phyloP scores from a whole-genome alignment of 768 basidiomycete species.

The Chlorophyllum brunneum region DNA sequence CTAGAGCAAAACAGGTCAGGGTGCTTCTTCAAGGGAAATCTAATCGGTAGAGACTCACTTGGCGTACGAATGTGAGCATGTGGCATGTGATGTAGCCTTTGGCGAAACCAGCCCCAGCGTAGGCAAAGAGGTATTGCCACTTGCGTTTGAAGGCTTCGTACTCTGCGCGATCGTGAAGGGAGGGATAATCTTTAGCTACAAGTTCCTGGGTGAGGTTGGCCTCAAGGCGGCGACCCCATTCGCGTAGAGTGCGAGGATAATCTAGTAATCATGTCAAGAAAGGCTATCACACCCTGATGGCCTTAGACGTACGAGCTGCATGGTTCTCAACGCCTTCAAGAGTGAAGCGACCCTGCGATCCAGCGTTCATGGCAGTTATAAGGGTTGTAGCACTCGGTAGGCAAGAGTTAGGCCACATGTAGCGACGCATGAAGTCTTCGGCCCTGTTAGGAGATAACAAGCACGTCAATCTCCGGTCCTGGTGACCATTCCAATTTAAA shows the following conservation, averaged over 20 bases:
- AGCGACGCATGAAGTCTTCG: slow-evolving; percentile 82
- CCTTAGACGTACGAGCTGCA: slow-evolving; percentile 55
- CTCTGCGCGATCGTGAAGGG: slow-evolving; percentile 48
- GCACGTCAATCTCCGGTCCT: slow-evolving; percentile 3
- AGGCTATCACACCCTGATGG: not conserved
- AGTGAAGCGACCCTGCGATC: slow-evolving; percentile 72
- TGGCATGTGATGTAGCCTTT: slow-evolving; percentile 82
- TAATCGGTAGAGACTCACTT: slow-evolving; percentile 36
- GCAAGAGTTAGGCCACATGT: slow-evolving; percentile 90
- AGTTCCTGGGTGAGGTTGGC: slow-evolving; percentile 56
- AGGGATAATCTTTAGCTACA: slow-evolving; percentile 57
- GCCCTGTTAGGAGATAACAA: slow-evolving; percentile 34
- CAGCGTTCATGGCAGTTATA: slow-evolving; percentile 65
- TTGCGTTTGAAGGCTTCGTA: slow-evolving; percentile 74
- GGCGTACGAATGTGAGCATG: slow-evolving; percentile 72
- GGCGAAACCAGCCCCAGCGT: slow-evolving; percentile 75
- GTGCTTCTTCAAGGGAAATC: not conserved
- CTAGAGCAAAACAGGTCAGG: slow-evolving; percentile 23
- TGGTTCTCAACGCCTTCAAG: slow-evolving; percentile 85
- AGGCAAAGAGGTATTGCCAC: slow-evolving; percentile 83
- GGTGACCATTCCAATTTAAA: slow-evolving; percentile 10
- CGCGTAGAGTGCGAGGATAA: slow-evolving; percentile 89
- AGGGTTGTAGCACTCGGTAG: slow-evolving; percentile 84
- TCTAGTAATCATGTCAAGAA: slow-evolving; percentile 32
- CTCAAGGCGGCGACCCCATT: slow-evolving; percentile 81